Evolutionary conservation across 345 rosid genomes (phyloP).

Genomic region (Eucalyptus paniculata): DNA sequence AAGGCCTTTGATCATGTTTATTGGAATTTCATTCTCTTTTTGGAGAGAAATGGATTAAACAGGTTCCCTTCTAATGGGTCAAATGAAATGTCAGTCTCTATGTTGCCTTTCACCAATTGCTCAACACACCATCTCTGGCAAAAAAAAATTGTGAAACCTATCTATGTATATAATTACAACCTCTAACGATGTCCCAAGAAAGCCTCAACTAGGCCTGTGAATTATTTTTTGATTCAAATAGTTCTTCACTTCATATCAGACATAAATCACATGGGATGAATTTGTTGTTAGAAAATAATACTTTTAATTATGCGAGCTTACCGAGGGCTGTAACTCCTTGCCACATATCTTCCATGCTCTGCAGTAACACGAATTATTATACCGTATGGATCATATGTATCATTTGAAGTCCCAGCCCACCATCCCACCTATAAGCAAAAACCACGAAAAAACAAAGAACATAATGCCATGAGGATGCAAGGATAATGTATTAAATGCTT

Average conservation of each 20-base stretch:
- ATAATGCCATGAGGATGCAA: neutral
- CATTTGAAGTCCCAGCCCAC: slow-evolving; percentile 91
- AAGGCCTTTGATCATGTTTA: neutral
- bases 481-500: neutral
- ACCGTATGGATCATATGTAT: slow-evolving; percentile 73
- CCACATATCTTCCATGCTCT: slow-evolving; percentile 94
- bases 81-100: neutral
- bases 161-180: neutral
- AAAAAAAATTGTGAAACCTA: neutral
- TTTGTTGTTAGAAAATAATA: neutral
- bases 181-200: neutral
- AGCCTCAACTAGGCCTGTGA: neutral
- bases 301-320: slow-evolving; percentile 4
- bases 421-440: slow-evolving; percentile 66
- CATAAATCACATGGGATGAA: neutral
- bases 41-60: neutral
- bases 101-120: neutral
- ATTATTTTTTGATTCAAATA: neutral
- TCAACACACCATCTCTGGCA: neutral
- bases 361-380: slow-evolving; percentile 78
- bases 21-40: neutral
- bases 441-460: neutral
- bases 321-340: slow-evolving; percentile 79
- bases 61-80: neutral
- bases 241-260: neutral